These are phyloP conservation scores for Rhizophora apiculata DNA, from an alignment of 345 rosid species.

Conservation along the genomic window DNA sequence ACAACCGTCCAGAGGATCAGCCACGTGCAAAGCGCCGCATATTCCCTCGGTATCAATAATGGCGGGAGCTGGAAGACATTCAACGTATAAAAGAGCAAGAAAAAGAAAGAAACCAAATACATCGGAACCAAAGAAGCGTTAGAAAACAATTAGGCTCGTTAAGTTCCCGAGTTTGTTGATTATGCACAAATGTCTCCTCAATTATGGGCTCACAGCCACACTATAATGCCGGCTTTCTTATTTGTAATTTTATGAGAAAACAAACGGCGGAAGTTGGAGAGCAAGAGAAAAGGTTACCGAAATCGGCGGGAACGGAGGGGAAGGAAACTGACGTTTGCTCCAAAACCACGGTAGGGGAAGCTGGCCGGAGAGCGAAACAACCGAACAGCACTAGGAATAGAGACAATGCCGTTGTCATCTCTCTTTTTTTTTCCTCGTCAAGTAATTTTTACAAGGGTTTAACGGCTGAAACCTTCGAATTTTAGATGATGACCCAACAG, in stretches of 20 bases:
- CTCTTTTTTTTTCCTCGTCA: neutral
- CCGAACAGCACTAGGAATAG: constrained; percentile 17
- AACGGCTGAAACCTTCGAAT: no score
- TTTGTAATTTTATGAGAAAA: constrained; percentile 11
- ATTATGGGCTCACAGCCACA: no score
- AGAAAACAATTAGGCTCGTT: no score
- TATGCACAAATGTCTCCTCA: no score
- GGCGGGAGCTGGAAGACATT: constrained; percentile 33
- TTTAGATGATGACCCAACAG: no score
- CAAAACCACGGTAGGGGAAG: constrained; percentile 48
- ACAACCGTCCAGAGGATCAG: constrained; percentile 62
- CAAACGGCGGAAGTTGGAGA: constrained; percentile 8
- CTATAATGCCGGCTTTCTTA: neutral
- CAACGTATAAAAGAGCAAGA: neutral
- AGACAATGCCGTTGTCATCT: constrained; percentile 24
- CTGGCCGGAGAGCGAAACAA: constrained; percentile 19
- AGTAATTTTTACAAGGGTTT: no score
- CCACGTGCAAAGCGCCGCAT: constrained; percentile 61
- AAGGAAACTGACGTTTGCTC: constrained; percentile 48
- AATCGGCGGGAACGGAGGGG: constrained; percentile 74
- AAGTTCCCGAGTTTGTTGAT: no score
- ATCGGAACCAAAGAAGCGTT: neutral
- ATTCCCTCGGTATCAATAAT: constrained; percentile 29
- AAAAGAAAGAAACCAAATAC: no score
- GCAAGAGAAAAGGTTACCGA: constrained; percentile 35